Conservation (phyloP, 768 basidiomycete species). For the Russula emetica region DNA sequence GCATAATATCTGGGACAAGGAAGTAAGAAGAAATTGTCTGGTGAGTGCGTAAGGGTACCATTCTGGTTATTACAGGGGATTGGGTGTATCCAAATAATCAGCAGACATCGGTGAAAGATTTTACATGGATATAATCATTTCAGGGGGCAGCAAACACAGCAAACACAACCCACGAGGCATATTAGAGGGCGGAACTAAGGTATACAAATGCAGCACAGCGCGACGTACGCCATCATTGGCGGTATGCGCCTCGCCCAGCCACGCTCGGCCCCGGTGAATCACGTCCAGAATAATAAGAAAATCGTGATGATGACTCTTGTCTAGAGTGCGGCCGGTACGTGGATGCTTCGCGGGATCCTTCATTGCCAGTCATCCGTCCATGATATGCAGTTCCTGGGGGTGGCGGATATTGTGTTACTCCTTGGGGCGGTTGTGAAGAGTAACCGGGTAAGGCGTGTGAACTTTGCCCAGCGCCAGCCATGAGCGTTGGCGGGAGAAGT, state of each 20-base stretch:
- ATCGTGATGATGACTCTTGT: slow-evolving; percentile 26
- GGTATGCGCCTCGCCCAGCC: slow-evolving; percentile 16
- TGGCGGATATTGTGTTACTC: slow-evolving; percentile 35
- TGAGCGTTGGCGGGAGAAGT: slow-evolving; percentile 39
- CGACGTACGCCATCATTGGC: slow-evolving; percentile 8
- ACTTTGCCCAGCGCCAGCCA: slow-evolving; percentile 12
- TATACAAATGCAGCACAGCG: slow-evolving; percentile 4
- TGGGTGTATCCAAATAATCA: neutral
- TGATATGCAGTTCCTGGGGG: slow-evolving; percentile 41
- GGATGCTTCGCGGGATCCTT: slow-evolving; percentile 54
- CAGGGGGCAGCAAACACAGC: neutral
- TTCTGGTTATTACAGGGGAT: slow-evolving; percentile 2
- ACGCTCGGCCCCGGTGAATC: slow-evolving; percentile 17
- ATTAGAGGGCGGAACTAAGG: neutral
- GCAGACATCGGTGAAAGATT: neutral
- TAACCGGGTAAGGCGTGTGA: slow-evolving; percentile 18
- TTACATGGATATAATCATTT: neutral
- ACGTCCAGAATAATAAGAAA: slow-evolving; percentile 29
- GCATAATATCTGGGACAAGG: neutral
- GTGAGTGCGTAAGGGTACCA: neutral
- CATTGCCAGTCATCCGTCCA: slow-evolving; percentile 37
- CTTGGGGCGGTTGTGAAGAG: slow-evolving; percentile 24
- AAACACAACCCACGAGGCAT: slow-evolving; percentile 1
- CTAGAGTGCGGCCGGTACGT: slow-evolving; percentile 51
- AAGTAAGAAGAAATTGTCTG: neutral